Conservation (phyloP, 345 rosid species). For the Heritiera fomes region DNA sequence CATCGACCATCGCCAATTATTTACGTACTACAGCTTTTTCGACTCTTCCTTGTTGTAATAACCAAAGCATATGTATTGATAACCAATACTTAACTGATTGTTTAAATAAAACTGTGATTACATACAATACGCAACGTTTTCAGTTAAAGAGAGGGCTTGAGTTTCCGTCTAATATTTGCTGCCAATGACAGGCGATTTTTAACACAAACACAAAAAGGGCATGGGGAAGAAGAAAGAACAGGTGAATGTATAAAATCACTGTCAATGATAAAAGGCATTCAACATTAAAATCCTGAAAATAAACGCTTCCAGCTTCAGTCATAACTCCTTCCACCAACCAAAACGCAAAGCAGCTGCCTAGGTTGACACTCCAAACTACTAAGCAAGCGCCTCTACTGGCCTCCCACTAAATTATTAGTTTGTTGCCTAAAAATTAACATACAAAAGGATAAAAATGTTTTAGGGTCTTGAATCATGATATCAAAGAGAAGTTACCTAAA, state of each 20-base stretch:
- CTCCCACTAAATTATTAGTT: too few relatives aligned
- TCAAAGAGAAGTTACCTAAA: background rate
- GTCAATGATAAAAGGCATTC: background rate
- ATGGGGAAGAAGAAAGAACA: too few relatives aligned
- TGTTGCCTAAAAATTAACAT: background rate
- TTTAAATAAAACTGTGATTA: too few relatives aligned
- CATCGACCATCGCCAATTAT: too few relatives aligned
- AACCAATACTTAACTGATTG: too few relatives aligned
- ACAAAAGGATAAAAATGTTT: background rate
- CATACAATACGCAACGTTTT: too few relatives aligned
- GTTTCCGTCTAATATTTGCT: too few relatives aligned
- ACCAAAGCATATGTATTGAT: too few relatives aligned
- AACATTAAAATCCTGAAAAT: background rate
- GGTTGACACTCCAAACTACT: background rate
- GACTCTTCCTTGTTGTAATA: too few relatives aligned
- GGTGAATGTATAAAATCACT: background rate
- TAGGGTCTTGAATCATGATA: background rate
- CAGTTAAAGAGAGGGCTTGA: too few relatives aligned
- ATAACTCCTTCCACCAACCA: background rate
- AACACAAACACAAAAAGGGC: too few relatives aligned
- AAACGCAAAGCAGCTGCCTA: background rate
- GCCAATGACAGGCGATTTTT: conserved; percentile 22
- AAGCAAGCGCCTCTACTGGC: background rate
- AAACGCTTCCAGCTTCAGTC: background rate
- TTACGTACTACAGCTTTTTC: too few relatives aligned